Evolutionary conservation across 2,329 filamentous ascomycete species (phyloP), one percentile per base, ranked within the genome.

Genomic region (Hypoxylon sp.): DNA sequence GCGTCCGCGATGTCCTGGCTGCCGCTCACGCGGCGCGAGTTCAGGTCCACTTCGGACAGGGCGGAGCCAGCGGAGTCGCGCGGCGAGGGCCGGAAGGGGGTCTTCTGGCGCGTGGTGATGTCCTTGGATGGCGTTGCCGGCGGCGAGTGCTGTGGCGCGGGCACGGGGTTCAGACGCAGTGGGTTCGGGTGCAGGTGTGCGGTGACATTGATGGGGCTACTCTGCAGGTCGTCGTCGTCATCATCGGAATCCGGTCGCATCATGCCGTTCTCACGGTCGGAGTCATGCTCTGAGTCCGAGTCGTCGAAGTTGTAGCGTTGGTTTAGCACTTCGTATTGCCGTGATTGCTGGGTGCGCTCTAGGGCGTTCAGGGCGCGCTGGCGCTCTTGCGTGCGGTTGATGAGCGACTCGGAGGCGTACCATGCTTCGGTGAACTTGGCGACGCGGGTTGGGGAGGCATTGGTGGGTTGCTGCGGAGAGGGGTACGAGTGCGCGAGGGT

Each of bases 351-450:
- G 7, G 31, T 6, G n/a, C 63, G 62, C 65, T 79, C 80, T 13
- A 78, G 76, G 4, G 79, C 79, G 67, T 80, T 80, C 62, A 82
- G 73, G 50, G 80, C 80, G 46, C 82, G 81, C 70, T 84, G 82
- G n/a, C 84, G 82, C 72, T 87, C 81, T 67, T 87, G 84, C 2
- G 86, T 88, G 72, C 85, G 83, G 55, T 81, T 82, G 74, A 87
- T 82, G 46, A 87, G 82, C 1, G 85, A 86, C 42, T 88, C 85
- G 0, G 85, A 83, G 2, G 86, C 80, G 68, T 82, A 82, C 86
- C 86, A 88, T 0, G 85, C 81, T 73, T 88, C 86, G 4, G 83
- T 87, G 72, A 87, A 87, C 69, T 80, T 84, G 46, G 81, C 80
- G 1, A 79, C 70, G 32, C 84, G 83, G 35, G 74, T 75, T 17